Percentiles rank a stretch among this genome's conserved stretches.
These are phyloP conservation scores for Castanospermum australe DNA, from an alignment of 306 rosid species.

Conservation along the genomic window DNA sequence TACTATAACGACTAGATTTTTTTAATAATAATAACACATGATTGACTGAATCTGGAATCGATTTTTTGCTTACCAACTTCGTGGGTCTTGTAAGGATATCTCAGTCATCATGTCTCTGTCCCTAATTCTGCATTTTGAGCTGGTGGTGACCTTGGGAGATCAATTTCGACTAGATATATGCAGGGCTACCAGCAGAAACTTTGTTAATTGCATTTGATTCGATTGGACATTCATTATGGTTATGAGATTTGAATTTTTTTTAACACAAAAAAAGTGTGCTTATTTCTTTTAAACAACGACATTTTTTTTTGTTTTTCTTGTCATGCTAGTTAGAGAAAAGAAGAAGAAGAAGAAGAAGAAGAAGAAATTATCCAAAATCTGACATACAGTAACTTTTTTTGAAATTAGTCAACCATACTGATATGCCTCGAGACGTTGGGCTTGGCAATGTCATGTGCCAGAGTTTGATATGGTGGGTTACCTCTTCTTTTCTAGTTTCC, in stretches of 20 bases:
- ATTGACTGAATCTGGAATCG: too few relatives aligned
- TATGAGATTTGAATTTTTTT: too few relatives aligned
- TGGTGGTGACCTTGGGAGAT: not conserved
- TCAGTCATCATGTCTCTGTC: conserved; percentile 27
- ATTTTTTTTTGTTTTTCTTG: too few relatives aligned
- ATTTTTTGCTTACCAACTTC: not conserved
- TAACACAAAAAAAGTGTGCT: too few relatives aligned
- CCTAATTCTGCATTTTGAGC: too few relatives aligned
- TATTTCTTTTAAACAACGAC: too few relatives aligned
- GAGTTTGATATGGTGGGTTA: conserved; percentile 4
- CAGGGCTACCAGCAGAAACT: not conserved
- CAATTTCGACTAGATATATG: not conserved
- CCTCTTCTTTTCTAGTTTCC: not conserved
- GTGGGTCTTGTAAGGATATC: not conserved
- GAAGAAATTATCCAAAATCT: not conserved
- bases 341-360: too few relatives aligned
- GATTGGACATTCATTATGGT: conserved; percentile 36
- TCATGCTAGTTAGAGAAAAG: too few relatives aligned
- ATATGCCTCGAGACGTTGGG: not conserved
- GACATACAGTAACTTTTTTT: not conserved
- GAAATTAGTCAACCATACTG: conserved; percentile 38
- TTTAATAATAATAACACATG: too few relatives aligned
- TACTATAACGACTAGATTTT: too few relatives aligned
- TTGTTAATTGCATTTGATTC: conserved; percentile 14
- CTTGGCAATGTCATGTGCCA: conserved; percentile 20